Conservation (phyloP, 2,329 filamentous ascomycete genomes). For the Beauveria sp. region DNA sequence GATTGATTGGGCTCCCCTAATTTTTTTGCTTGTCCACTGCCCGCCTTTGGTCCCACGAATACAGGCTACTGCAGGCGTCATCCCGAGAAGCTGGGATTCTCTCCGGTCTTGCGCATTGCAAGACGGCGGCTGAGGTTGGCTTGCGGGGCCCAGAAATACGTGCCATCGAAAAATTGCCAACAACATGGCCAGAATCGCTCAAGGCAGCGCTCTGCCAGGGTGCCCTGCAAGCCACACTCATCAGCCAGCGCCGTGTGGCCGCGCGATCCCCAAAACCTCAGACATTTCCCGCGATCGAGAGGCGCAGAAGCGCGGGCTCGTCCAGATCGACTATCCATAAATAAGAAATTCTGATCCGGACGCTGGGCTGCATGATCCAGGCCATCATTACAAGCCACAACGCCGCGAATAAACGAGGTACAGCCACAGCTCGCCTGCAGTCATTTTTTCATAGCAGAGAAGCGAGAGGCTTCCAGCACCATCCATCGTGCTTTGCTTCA, state of each 20-base stretch:
- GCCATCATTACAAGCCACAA: neutral
- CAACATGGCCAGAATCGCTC: no score
- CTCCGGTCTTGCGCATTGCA: neutral
- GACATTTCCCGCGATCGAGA: neutral
- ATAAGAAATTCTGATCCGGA: neutral
- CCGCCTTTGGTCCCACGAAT: neutral
- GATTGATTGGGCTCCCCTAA: constrained; percentile 4
- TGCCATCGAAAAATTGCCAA: no score
- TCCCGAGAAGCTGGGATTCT: constrained; percentile 3
- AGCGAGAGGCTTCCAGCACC: no score
- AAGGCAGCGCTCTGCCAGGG: no score
- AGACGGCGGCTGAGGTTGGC: no score
- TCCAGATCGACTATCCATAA: neutral
- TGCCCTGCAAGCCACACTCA: neutral
- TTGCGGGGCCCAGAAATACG: no score
- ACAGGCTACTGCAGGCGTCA: neutral
- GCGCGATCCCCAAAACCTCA: neutral
- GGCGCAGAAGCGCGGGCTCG: neutral
- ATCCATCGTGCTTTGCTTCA: neutral
- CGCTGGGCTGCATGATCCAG: neutral
- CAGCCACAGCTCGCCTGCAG: neutral
- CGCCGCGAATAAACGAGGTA: constrained; percentile 2
- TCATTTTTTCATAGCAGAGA: neutral
- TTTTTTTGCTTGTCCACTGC: neutral
- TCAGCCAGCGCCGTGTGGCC: neutral